These are phyloP conservation scores for Calonectria ilicicola DNA, from an alignment of 2,329 filamentous ascomycete genomes.

Conservation along the genomic window DNA sequence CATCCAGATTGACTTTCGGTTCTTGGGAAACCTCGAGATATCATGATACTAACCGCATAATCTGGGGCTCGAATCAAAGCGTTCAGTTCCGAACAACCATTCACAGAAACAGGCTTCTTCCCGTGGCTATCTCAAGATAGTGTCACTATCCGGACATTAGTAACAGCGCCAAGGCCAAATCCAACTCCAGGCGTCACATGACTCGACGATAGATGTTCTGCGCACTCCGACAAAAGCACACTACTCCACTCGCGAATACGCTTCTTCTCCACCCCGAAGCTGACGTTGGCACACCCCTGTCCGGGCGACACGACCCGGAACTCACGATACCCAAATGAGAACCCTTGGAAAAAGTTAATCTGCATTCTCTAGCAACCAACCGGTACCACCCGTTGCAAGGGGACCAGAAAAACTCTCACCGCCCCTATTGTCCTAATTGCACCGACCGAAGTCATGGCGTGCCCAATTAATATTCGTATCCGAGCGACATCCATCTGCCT, in stretches of 20 bases:
- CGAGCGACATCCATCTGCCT: neutral
- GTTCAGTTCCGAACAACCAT: no score
- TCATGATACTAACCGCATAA: no score
- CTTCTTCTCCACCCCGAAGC: neutral
- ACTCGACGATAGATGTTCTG: neutral
- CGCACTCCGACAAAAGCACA: neutral
- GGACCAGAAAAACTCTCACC: neutral
- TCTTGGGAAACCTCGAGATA: no score
- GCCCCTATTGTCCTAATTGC: neutral
- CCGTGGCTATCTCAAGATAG: no score
- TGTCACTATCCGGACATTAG: no score
- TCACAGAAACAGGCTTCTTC: no score
- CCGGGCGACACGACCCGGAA: neutral
- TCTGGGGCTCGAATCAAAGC: no score
- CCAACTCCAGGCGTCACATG: no score
- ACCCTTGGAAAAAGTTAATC: conserved; percentile 6
- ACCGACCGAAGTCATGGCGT: neutral
- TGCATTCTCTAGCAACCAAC: neutral
- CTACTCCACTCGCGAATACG: neutral
- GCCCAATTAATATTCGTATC: neutral
- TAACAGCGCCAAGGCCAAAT: no score
- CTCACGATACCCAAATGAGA: neutral
- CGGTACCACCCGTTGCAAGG: neutral
- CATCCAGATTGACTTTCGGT: no score
- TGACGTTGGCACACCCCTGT: neutral